Base-by-base conservation (phyloP, 2,329 filamentous ascomycete genomes). In the Talaromyces sp. region DNA sequence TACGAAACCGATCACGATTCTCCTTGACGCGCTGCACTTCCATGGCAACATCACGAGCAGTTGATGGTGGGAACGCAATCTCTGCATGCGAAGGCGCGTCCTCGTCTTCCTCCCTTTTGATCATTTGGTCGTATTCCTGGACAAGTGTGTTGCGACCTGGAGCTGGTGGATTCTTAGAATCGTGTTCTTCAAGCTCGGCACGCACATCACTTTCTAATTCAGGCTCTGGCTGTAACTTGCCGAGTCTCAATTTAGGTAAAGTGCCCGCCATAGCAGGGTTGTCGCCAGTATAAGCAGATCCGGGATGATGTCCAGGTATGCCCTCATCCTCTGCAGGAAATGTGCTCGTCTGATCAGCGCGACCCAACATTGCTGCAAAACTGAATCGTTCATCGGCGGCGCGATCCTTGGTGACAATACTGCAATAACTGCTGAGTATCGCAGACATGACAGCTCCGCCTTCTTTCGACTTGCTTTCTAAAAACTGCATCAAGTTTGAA, bases 21-120 rank as follows among this genome's bases (percentile, higher is more conserved):
- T 99, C 95, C 67, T 92, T 91, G 9, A 98, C 87, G 73, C 93
- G 95, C 71, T 95, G 91, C 70, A 98, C 92, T 75, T 98, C 95
- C 80, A 97, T 91, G 31, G 91, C 86, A 7, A 99, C 92, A 70
- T 99, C 95, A 65, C 93, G 85, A 2, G 92, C 92, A 18, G 92
- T 86, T 0, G 93, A 96, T 5, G 92, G 90, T 1, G 95, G 95
- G 23, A 96, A 86, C 1, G 95, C 93, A 23, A 98, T 84, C 25
- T 93, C 89, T 16, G 88, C 83, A 48, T 93, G 86, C 55, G 81
- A 88, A 1, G 93, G 93, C 0, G 84, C 91, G 72, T 98, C 95
- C 28, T 89, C 88, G 58, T 89, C 89, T 37, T 96, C 93, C 76
- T 97, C 95, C 28, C 89, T 86, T 79, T 99, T 99, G 66, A 89